A percentile compares a stretch with the other conserved stretches of the same genome.
Conservation (phyloP, 768 basidiomycete species). For the Xerocomellus amylosporus region DNA sequence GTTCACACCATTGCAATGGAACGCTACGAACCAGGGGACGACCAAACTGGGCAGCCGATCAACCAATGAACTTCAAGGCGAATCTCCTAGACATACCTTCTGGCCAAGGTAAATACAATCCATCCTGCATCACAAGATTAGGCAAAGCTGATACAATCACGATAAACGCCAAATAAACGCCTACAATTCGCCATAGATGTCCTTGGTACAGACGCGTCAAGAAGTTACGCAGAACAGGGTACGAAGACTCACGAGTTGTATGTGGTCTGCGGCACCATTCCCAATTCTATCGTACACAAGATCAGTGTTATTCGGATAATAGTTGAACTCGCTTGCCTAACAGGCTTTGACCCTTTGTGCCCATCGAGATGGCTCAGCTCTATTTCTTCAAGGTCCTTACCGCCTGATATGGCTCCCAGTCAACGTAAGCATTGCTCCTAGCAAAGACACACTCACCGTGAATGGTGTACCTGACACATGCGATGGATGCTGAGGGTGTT, state of each 20-base stretch:
- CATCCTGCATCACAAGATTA: slow-evolving; percentile 49
- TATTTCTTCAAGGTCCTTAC: slow-evolving; percentile 78
- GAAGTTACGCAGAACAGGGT: background rate
- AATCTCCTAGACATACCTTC: slow-evolving; percentile 52
- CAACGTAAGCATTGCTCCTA: background rate
- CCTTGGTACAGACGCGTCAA: slow-evolving; percentile 44
- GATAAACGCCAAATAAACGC: slow-evolving; percentile 27
- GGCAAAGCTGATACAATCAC: background rate
- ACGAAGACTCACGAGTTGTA: slow-evolving; percentile 64
- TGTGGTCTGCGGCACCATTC: slow-evolving; percentile 92
- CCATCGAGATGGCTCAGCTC: slow-evolving; percentile 87
- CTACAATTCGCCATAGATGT: slow-evolving; percentile 94
- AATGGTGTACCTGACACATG: slow-evolving; percentile 65
- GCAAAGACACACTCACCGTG: slow-evolving; percentile 52
- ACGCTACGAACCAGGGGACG: slow-evolving; percentile 60
- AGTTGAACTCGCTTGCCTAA: slow-evolving; percentile 42
- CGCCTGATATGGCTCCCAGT: slow-evolving; percentile 37
- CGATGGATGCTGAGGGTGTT: background rate
- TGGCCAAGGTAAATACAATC: slow-evolving; percentile 97
- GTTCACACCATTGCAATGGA: background rate
- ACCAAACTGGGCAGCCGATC: slow-evolving; percentile 53
- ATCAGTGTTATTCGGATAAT: slow-evolving; percentile 4
- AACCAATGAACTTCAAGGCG: background rate
- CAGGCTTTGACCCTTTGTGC: slow-evolving; percentile 81
- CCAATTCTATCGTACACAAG: slow-evolving; percentile 55